Percentiles rank a stretch among this genome's conserved stretches.
These are phyloP conservation scores for Pseudogymnoascus sp. DNA, from an alignment of 2,329 filamentous ascomycete genomes.

Conservation along the genomic window DNA sequence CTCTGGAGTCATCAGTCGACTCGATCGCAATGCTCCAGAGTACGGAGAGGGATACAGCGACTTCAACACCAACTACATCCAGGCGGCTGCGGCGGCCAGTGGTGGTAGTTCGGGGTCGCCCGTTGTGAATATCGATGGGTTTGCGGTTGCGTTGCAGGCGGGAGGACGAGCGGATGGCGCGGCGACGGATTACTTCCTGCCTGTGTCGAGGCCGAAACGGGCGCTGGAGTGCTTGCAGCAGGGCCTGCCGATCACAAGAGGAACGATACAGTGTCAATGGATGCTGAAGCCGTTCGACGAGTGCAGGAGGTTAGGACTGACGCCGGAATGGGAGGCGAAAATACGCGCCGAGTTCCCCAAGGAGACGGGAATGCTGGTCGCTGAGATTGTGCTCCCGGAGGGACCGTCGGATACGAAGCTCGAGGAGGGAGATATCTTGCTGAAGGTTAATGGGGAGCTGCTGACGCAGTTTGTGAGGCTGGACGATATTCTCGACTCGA, in stretches of 20 bases:
- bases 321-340: constrained; percentile 75
- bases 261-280: constrained; percentile 98
- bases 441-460: constrained; percentile 89
- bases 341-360: constrained; percentile 78
- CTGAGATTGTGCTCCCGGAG: constrained; percentile 86
- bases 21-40: constrained; percentile 94
- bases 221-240: constrained; percentile 79
- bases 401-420: constrained; percentile 82
- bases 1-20: constrained; percentile 90
- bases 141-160: constrained; percentile 85
- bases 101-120: constrained; percentile 97
- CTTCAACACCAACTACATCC: constrained; percentile 94
- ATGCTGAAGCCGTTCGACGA: constrained; percentile 96
- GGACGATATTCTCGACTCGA: constrained; percentile 86
- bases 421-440: constrained; percentile 85
- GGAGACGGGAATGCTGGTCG: constrained; percentile 94
- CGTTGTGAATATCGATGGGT: constrained; percentile 90
- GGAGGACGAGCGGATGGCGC: constrained; percentile 90
- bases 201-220: constrained; percentile 79
- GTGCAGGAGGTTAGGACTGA: constrained; percentile 80
- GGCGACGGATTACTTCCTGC: constrained; percentile 95
- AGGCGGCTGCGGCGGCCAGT: constrained; percentile 92
- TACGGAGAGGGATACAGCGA: constrained; percentile 98
- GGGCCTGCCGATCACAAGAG: constrained; percentile 67
- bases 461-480: constrained; percentile 88